A percentile compares a stretch with the other conserved stretches of the same genome.
These are phyloP conservation scores for Fusarium begoniae DNA, from an alignment of 2,329 filamentous ascomycete genomes.

Conservation along the genomic window DNA sequence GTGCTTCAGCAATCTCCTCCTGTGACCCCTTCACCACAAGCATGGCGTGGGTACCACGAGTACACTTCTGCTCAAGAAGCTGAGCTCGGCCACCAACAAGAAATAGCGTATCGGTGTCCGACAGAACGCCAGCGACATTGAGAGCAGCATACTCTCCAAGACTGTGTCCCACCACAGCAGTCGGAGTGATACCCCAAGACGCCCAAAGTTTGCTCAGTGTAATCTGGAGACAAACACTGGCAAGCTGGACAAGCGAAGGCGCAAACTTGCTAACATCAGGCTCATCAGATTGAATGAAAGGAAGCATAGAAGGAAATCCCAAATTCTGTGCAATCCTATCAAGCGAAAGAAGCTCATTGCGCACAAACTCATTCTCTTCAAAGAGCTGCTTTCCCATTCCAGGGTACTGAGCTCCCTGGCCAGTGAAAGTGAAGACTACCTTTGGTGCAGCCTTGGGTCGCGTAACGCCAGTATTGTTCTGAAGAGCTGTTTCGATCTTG, in stretches of 20 bases:
- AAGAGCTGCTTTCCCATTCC: conserved; percentile 49
- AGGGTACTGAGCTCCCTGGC: conserved; percentile 52
- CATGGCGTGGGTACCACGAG: conserved; percentile 47
- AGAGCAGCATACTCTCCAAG: conserved; percentile 54
- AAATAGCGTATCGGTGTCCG: conserved; percentile 67
- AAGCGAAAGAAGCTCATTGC: conserved; percentile 45
- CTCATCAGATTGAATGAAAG: conserved; percentile 19
- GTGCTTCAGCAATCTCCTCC: conserved; percentile 7
- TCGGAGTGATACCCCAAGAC: conserved; percentile 51
- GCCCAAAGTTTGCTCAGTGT: conserved; percentile 55
- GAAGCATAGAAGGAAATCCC: conserved; percentile 51
- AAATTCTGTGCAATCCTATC: conserved; percentile 43
- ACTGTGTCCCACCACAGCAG: conserved; percentile 61
- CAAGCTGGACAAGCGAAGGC: conserved; percentile 49
- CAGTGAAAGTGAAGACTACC: conserved; percentile 54
- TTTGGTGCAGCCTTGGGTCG: conserved; percentile 19
- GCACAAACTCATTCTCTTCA: conserved; percentile 45
- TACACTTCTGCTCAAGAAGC: conserved; percentile 65
- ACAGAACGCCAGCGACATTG: conserved; percentile 69
- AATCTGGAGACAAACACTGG: conserved; percentile 51
- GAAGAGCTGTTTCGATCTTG: conserved; percentile 8
- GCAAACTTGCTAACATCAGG: conserved; percentile 26
- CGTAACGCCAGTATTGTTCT: conserved; percentile 11
- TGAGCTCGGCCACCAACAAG: conserved; percentile 69
- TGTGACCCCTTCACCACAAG: conserved; percentile 43